Base-by-base conservation (phyloP, 164 flowering plant genomes). In the Macadamia integrifolia region DNA sequence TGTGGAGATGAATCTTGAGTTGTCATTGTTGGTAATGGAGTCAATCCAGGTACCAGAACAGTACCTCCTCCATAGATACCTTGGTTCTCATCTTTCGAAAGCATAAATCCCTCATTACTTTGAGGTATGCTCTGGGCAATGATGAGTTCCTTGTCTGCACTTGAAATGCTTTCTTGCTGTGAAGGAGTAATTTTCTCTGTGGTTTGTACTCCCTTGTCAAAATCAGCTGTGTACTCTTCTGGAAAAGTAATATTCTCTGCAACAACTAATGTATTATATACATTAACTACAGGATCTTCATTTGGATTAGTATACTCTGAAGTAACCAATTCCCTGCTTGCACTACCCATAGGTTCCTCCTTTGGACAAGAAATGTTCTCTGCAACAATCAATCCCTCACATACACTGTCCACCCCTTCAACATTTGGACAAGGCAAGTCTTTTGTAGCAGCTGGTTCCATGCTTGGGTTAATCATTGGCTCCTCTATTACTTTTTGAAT, bases 401-500 rank as follows among this genome's bases (percentile, higher is more conserved):
- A 0, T 13, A 14, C 50, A 52, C 49, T 49, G 6, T 30, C n/a
- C 23, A 48, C 13, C 5, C 15, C 28, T 61, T 66, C 58, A 31
- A 65, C 76, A 14, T 43, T 40, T 49, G 57, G 61, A 44, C n/a
- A 53, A 59, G 69, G 46, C 61, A 69, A 12, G 49, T 69, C 70
- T 52, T 77, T 75, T 23, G 67, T 73, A 66, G 48, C 64, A 23
- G 68, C 12, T 6, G 71, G 42, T 23, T 71, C 65, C 23, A n/a
- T 67, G 53, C 43, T 55, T 30, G 48, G 18, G 49, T 35, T 58
- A 60, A 50, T 42, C 61, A 56, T n/a, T 48, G 62, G 64, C 40
- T 80, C 92, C 71, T 87, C 94, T 3, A 64, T 66, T 62, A 86
- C 66, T 42, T 73, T 83, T 71, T 85, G 94, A 44, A 68, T 18